These are phyloP conservation scores for Adansonia digitata DNA, from an alignment of 345 rosid species.

Conservation along the genomic window DNA sequence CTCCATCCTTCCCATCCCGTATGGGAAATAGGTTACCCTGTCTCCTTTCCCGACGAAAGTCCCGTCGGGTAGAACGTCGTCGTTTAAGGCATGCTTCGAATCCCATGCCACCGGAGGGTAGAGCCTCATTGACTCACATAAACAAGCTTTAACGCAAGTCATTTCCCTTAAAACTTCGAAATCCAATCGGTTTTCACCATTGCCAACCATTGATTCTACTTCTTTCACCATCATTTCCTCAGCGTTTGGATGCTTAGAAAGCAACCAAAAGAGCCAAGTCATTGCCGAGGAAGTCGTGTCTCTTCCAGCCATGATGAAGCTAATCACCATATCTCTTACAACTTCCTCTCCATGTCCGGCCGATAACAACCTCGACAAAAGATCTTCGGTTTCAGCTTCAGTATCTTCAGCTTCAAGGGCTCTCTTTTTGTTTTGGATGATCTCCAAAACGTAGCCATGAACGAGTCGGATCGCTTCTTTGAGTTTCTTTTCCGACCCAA, in stretches of 20 bases:
- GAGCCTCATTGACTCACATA: conserved; percentile 68
- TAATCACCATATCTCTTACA: conserved; percentile 53
- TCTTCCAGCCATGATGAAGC: conserved; percentile 69
- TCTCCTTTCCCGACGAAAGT: conserved; percentile 45
- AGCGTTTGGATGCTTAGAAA: conserved; percentile 28
- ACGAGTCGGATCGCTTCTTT: conserved; percentile 36
- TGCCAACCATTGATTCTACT: conserved; percentile 18
- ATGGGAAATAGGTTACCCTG: conserved; percentile 53
- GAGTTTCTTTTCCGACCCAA: conserved; percentile 59
- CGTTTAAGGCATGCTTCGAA: conserved; percentile 50
- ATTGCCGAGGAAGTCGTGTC: conserved; percentile 68
- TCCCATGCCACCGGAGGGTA: conserved; percentile 77
- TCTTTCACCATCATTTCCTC: conserved; percentile 33
- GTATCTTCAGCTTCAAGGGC: conserved; percentile 17
- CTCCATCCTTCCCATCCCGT: conserved; percentile 82
- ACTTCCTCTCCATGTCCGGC: conserved; percentile 45
- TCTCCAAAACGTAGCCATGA: conserved; percentile 30
- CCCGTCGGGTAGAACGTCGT: conserved; percentile 65
- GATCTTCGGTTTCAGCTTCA: conserved; percentile 23
- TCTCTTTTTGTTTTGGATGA: conserved; percentile 35
- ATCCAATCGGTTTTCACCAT: conserved; percentile 13
- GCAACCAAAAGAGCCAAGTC: conserved; percentile 71
- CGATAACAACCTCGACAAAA: conserved; percentile 44
- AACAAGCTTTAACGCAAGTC: conserved; percentile 47
- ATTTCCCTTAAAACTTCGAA: conserved; percentile 41